Evolutionary conservation across 305 asterid genomes (phyloP), one percentile per base, ranked within the genome.

Genomic region (Solanum hybrid): DNA sequence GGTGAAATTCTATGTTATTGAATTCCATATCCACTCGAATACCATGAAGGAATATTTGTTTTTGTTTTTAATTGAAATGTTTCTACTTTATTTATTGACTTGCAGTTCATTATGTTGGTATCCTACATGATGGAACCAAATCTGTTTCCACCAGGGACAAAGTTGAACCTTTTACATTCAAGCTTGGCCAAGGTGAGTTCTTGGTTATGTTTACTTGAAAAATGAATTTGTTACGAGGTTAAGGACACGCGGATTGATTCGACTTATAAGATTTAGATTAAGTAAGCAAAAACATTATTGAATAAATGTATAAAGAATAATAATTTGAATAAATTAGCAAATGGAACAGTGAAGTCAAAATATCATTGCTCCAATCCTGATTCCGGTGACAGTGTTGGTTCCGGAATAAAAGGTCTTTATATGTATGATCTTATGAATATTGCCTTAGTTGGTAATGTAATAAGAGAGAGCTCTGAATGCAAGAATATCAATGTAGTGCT

Each of bases 91-190:
- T 42, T 67, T 20, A 77, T 76, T 93, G 91, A 90, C 73, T 64
- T 88, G 93, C 92, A 95, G 98, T 95, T 91, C 96, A 94, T 87
- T 94, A 91, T 76, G 95, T 89, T 91, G 98, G 96, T 74, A 93
- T 91, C 78, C 90, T 95, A 87, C 92, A 84, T 89, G 94, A 95
- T 89, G 95, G 95, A 75, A 92, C 93, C 69, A 90, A 89, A 82
- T 95, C 93, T 90, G 89, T 88, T 11, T 95, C 98, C n/a, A 94
- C 96, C 29, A 91, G 93, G 92, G 94, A 88, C 51, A 90, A 81
- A 87, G 91, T 89, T 80, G 92, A 89, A 89, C 94, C 97, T 39
- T 8, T 92, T 79, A 92, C 95, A 75, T 91, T 92, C 92, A 94
- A 92, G 92, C 96, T 95, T 90, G 96, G 96, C 86, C 90, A 92